These are phyloP conservation scores for Beauveria rudraprayagi DNA, from an alignment of 2,329 filamentous ascomycete species.

Conservation along the genomic window DNA sequence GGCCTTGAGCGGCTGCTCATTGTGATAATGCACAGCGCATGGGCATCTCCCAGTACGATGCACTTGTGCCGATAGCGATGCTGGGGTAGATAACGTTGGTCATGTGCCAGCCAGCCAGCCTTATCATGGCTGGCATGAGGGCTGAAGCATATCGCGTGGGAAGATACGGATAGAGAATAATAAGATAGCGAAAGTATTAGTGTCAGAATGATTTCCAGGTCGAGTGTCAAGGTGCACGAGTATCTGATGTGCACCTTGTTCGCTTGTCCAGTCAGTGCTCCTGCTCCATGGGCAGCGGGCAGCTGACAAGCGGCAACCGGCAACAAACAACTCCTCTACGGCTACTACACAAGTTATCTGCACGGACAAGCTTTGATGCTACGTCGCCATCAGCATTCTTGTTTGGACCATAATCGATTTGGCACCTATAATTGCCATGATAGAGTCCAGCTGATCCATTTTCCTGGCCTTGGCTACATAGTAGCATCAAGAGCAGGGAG, in stretches of 20 bases:
- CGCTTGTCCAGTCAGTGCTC: background rate
- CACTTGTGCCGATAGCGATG: constrained; percentile 5
- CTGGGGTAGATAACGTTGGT: constrained; percentile 5
- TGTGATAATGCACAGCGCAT: background rate
- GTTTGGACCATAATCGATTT: background rate
- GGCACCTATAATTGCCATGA: background rate
- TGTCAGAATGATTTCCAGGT: background rate
- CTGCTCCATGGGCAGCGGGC: background rate
- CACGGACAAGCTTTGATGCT: background rate
- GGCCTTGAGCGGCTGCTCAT: background rate
- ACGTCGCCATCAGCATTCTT: background rate
- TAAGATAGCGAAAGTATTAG: background rate
- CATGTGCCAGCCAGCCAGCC: background rate
- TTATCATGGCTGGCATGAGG: constrained; percentile 5
- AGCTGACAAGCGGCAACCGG: background rate
- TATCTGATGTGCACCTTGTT: background rate
- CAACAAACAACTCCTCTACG: background rate
- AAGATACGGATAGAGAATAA: background rate
- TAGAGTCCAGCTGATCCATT: background rate
- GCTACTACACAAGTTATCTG: background rate
- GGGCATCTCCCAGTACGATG: background rate
- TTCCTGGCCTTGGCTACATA: background rate
- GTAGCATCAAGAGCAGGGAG: background rate
- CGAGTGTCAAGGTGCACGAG: background rate
- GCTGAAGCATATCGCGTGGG: background rate